Percentiles rank a stretch among this genome's conserved stretches.
These are phyloP conservation scores for Parasitella parasitica DNA, from an alignment of 371 early-diverging fungal genomes.

Conservation along the genomic window DNA sequence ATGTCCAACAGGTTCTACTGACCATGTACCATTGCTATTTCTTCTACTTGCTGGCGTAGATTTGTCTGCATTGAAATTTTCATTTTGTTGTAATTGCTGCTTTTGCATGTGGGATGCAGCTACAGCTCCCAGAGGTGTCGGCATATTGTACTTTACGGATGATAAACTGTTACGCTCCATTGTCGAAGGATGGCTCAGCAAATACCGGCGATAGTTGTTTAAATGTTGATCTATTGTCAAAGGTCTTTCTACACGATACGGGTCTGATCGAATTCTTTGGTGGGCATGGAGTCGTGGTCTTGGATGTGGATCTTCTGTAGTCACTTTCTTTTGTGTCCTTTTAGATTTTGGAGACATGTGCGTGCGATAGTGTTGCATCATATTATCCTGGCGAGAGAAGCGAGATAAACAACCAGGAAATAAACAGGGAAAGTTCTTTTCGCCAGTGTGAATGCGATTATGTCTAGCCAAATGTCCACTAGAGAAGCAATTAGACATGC, in stretches of 20 bases:
- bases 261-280: slow-evolving; percentile 45
- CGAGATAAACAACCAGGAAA: slow-evolving; percentile 77
- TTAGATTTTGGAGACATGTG: slow-evolving; percentile 78
- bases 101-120: slow-evolving; percentile 16
- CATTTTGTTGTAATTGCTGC: slow-evolving; percentile 1
- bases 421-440: slow-evolving; percentile 86
- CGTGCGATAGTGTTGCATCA: slow-evolving; percentile 89
- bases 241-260: slow-evolving; percentile 39
- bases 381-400: slow-evolving; percentile 89
- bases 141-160: slow-evolving; percentile 19
- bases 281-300: slow-evolving; percentile 43
- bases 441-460: slow-evolving; percentile 89
- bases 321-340: slow-evolving; percentile 44
- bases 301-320: slow-evolving; percentile 32
- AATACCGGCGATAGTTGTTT: slow-evolving; percentile 38
- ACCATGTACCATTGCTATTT: not conserved
- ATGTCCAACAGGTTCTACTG: slow-evolving; percentile 1
- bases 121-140: slow-evolving; percentile 19
- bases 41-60: not conserved
- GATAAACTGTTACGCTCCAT: not conserved
- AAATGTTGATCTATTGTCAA: slow-evolving; percentile 50
- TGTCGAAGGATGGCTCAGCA: not conserved
- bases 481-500: not conserved
- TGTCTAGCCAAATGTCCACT: slow-evolving; percentile 89
- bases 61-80: not conserved